Percentiles rank a stretch among this genome's conserved stretches.
Conservation (phyloP, 2,329 filamentous ascomycete genomes). For the Pyrenochaeta sp. region DNA sequence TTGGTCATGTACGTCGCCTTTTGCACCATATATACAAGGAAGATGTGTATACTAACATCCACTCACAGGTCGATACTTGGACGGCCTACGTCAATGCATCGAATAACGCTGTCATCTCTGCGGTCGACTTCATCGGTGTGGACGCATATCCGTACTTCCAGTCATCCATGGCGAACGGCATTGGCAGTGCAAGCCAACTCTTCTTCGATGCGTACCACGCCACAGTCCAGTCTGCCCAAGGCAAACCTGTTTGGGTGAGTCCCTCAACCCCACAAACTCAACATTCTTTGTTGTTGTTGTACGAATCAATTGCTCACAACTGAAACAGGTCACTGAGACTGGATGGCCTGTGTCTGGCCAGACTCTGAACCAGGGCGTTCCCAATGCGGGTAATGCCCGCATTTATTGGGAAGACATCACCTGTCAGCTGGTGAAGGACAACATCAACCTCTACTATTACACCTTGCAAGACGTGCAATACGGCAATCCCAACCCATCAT, state of each 20-base stretch:
- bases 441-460: constrained; percentile 71
- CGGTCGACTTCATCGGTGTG: constrained; percentile 80
- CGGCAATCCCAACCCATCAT: constrained; percentile 69
- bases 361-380: constrained; percentile 65
- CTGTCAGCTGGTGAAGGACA: constrained; percentile 70
- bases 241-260: constrained; percentile 78
- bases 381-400: constrained; percentile 73
- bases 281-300: too few relatives aligned
- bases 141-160: constrained; percentile 89
- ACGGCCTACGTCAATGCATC: constrained; percentile 71
- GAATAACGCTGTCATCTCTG: constrained; percentile 74
- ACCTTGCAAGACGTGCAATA: constrained; percentile 72
- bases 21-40: too few relatives aligned
- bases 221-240: constrained; percentile 65
- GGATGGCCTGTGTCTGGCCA: constrained; percentile 82
- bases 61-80: constrained; percentile 95
- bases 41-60: too few relatives aligned
- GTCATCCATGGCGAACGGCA: constrained; percentile 61
- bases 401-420: constrained; percentile 82
- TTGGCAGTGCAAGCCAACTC: constrained; percentile 68
- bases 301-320: constrained; percentile 1
- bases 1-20: too few relatives aligned
- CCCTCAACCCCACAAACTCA: too few relatives aligned
- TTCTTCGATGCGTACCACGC: constrained; percentile 72
- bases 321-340: constrained; percentile 73